phyloP scores from a whole-genome alignment of 148 eudicot genomes.

The Vaccinium corymbosum region DNA sequence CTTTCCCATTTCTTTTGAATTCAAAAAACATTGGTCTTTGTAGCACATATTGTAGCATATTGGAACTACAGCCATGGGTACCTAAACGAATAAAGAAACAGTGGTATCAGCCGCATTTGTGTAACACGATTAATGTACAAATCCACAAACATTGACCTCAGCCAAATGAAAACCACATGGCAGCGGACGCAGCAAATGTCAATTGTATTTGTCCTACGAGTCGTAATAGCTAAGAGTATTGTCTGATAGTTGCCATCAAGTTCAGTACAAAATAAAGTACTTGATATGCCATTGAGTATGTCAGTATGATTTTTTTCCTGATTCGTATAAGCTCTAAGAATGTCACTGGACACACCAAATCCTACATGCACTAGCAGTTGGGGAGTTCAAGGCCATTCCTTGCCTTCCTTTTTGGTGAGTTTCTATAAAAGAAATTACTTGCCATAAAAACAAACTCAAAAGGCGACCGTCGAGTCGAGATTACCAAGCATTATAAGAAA shows the following conservation, averaged over 20 bases:
- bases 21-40: slow-evolving; percentile 18
- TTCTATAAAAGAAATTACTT: no score
- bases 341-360: no score
- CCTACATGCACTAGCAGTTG: no score
- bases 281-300: no score
- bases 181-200: not conserved
- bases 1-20: not conserved
- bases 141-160: not conserved
- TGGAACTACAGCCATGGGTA: slow-evolving; percentile 41
- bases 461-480: not conserved
- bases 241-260: not conserved
- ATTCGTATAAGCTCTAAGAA: no score
- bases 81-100: slow-evolving; percentile 11
- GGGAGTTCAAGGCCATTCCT: no score
- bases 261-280: no score
- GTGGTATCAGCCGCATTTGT: not conserved
- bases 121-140: not conserved
- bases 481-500: not conserved
- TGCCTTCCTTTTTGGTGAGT: no score
- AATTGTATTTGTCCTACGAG: not conserved
- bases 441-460: not conserved
- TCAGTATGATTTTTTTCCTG: no score
- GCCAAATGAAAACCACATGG: not conserved
- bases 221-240: not conserved
- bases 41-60: slow-evolving; percentile 31